Evolutionary conservation across 176 grass and related monocot species (phyloP), one percentile per base, ranked within the genome.

Genomic region (Zoysia japonica): DNA sequence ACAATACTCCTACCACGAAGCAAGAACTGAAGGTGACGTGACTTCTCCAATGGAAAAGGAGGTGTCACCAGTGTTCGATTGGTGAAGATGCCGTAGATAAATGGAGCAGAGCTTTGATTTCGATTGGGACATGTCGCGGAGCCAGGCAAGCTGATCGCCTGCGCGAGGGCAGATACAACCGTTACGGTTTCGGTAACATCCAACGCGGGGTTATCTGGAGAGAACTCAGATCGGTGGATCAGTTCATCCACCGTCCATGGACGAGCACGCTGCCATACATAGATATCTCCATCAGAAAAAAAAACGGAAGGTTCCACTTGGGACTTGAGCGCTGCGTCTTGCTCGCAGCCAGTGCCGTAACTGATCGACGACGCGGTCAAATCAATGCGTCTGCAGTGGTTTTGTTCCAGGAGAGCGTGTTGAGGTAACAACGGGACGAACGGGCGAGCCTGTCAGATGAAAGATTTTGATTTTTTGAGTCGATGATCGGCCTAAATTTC

Each of bases 281-380:
- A 19, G 69, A 88, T 74, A 79, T 88, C 75, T 74, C 53, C 28
- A 62, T 63, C 75, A 35, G 15, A 47, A 78, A 28, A 28, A 28
- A 28, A 28, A 75, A 41, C 46, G 54, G 86, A 48, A 62, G 5
- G 49, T 77, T 63, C 4, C 40, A 39, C 48, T 57, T 39, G 11
- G 11, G 43, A 37, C 43, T 68, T 40, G 28, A 15, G 38, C 61
- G 1, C 68, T 40, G 11, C 5, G 0, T 6, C 51, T 0, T 39
- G 5, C 75, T 15, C 65, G 66, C 49, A 41, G 48, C 37, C 14
- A 13, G 5, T 12, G 19, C 39, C 61, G 51, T 41, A 40, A 78
- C 38, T 28, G 19, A 28, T 61, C 45, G 45, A 5, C 8, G 45
- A 71, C 7, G 59, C 3, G 61, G 65, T 70, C 78, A 80, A 78